phyloP scores from a whole-genome alignment of 495 filamentous ascomycete genomes.

The Pyrenopolyporus hunteri region DNA sequence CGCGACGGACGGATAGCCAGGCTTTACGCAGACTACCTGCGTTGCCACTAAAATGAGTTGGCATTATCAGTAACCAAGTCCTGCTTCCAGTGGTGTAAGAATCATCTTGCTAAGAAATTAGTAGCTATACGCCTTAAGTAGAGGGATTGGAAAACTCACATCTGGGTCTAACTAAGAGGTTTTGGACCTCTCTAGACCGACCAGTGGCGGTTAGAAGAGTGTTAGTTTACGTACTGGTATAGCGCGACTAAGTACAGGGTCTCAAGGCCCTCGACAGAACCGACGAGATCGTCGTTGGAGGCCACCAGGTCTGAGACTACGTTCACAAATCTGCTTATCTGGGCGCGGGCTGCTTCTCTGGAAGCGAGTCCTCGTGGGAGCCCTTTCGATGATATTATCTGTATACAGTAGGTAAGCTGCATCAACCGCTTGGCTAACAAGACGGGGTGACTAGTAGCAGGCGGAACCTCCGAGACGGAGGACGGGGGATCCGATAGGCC shows the following conservation, averaged over 20 bases:
- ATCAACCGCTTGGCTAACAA: constrained; percentile 54
- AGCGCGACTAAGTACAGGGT: constrained; percentile 45
- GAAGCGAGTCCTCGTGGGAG: constrained; percentile 39
- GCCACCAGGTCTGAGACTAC: constrained; percentile 50
- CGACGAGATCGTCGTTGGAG: constrained; percentile 57
- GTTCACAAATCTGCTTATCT: constrained; percentile 46
- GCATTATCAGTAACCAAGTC: background rate
- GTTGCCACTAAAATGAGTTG: constrained; percentile 36
- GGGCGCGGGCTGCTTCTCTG: constrained; percentile 38
- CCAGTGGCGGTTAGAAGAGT: too few relatives aligned
- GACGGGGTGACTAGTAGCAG: constrained; percentile 50
- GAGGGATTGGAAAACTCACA: background rate
- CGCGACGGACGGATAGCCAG: constrained; percentile 52
- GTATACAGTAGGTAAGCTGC: constrained; percentile 55
- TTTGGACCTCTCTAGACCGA: too few relatives aligned
- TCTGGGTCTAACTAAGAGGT: too few relatives aligned
- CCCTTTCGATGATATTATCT: constrained; percentile 46
- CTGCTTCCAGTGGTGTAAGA: background rate
- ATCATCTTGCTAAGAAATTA: background rate
- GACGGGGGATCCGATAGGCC: constrained; percentile 36
- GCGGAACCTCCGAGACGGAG: constrained; percentile 37
- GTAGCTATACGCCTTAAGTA: background rate
- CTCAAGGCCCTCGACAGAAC: constrained; percentile 54
- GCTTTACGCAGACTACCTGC: constrained; percentile 54
- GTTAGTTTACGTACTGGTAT: constrained; percentile 42